A percentile compares a stretch with the other conserved stretches of the same genome.
phyloP scores from a whole-genome alignment of 331 rosid species.

The Telfairia occidentalis region DNA sequence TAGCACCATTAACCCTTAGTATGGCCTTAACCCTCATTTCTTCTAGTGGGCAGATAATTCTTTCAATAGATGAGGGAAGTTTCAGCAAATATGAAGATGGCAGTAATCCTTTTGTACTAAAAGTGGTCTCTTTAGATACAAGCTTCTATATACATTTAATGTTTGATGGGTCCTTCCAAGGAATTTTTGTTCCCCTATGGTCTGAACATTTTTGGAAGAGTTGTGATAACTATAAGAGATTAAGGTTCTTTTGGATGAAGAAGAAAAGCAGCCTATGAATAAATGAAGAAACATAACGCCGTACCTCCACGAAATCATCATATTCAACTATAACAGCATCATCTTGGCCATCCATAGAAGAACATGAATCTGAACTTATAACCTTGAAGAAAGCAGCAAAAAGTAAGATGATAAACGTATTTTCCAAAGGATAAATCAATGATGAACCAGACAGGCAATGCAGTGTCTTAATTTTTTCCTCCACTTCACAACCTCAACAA shows the following conservation, averaged over 20 bases:
- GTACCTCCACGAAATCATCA: slow-evolving; percentile 70
- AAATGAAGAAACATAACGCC: slow-evolving; percentile 3
- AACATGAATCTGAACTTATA: slow-evolving; percentile 42
- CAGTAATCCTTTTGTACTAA: neutral
- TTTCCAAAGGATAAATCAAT: neutral
- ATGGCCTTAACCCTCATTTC: neutral
- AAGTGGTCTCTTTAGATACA: neutral
- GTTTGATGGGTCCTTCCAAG: neutral
- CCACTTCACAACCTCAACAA: neutral
- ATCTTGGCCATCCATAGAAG: slow-evolving; percentile 40
- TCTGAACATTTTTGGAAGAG: neutral
- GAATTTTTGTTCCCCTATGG: neutral
- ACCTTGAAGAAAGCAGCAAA: slow-evolving; percentile 38
- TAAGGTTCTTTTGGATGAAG: neutral
- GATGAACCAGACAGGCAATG: neutral
- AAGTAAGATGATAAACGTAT: neutral
- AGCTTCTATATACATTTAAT: neutral
- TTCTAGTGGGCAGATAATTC: neutral
- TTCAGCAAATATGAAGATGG: neutral
- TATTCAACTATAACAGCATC: slow-evolving; percentile 54
- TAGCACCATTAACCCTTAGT: neutral
- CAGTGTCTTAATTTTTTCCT: neutral
- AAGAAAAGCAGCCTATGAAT: neutral
- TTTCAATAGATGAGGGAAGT: neutral
- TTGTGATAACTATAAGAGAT: neutral